phyloP scores from a whole-genome alignment of 2,329 filamentous ascomycete species.

The Trichoderma asperellum region DNA sequence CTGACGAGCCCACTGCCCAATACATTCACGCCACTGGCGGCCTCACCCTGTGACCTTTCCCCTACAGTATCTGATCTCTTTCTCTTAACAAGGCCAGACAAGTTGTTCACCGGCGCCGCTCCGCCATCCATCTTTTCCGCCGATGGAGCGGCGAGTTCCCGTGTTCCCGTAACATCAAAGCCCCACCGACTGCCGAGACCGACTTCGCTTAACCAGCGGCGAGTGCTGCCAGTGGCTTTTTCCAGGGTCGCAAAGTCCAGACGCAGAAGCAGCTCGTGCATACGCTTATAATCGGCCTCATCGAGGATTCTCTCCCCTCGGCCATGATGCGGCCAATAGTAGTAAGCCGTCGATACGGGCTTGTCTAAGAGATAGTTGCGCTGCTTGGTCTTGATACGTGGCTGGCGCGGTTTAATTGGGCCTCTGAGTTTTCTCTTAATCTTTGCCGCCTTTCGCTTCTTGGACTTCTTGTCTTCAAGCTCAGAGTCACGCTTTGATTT shows the following conservation, averaged over 20 bases:
- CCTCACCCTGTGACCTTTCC: conserved; percentile 30
- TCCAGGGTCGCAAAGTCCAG: conserved; percentile 72
- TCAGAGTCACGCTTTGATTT: conserved; percentile 10
- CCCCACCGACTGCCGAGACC: conserved; percentile 59
- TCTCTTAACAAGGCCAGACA: conserved; percentile 54
- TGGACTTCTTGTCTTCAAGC: conserved; percentile 25
- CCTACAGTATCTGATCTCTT: conserved; percentile 44
- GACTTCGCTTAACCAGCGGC: conserved; percentile 71
- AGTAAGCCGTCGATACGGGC: conserved; percentile 62
- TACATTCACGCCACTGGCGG: conserved; percentile 48
- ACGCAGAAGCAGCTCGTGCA: conserved; percentile 70
- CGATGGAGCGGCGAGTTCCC: conserved; percentile 34
- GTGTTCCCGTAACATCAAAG: conserved; percentile 52
- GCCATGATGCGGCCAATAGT: conserved; percentile 65
- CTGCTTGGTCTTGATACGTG: conserved; percentile 64
- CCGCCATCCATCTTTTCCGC: conserved; percentile 17
- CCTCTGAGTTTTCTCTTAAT: conserved; percentile 59
- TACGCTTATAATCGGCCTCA: conserved; percentile 67
- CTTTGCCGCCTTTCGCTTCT: conserved; percentile 42
- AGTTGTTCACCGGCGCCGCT: conserved; percentile 47
- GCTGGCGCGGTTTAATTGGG: conserved; percentile 64
- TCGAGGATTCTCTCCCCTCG: conserved; percentile 67
- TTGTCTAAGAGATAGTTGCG: conserved; percentile 54
- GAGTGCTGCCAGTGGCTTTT: conserved; percentile 66
- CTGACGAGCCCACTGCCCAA: conserved; percentile 53